Evolutionary conservation across 2,329 filamentous ascomycete genomes (phyloP), one percentile per base, ranked within the genome.

Genomic region (Gnomoniopsis sp.): DNA sequence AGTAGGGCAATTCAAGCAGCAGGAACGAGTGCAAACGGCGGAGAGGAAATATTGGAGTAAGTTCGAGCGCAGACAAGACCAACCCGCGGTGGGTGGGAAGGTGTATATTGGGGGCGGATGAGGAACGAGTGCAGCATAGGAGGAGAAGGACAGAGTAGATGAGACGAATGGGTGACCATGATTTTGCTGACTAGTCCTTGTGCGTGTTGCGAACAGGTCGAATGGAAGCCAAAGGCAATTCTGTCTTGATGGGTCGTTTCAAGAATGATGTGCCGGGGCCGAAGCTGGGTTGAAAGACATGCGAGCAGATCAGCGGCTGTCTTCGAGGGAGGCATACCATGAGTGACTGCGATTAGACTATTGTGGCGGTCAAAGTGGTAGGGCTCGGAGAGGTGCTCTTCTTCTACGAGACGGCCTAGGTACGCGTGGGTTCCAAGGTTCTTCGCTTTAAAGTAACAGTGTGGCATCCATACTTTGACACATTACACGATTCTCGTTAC

Each of bases 1-100:
- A 12, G 49, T 64, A 22, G 64, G 62, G 46, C 68, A 67, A 49
- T 63, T 70, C 49, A 67, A 66, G 60, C 68, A 71, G 61, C 53
- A 65, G 50, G 64, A 69, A 21, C 67, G 65, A 60, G 68, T 64
- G n/a, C 49, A 53, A 21, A 54, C 58, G 26, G 57, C 59, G 1
- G 63, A 64, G 30, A 55, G 53, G 19, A 64, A 64, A 49, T 59
- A 62, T 23, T 55, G 57, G 53, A 63, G 62, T 36, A 57, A 64
- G 17, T 43, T 67, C 36, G 63, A 68, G 49, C 58, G 10, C n/a
- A 48, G 23, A 14, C 41, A 33, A 21, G 21, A 54, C 23, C 49
- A 33, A 22, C 49, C 49, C 14, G 49, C 49, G 19, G 33, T 36
- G 11, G 49, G 49, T 17, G 49, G 49, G 2, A 51, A 51, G n/a